These are phyloP conservation scores for Phlyctochytrium bullatum DNA, from an alignment of 192 early-diverging fungal species.

Conservation along the genomic window DNA sequence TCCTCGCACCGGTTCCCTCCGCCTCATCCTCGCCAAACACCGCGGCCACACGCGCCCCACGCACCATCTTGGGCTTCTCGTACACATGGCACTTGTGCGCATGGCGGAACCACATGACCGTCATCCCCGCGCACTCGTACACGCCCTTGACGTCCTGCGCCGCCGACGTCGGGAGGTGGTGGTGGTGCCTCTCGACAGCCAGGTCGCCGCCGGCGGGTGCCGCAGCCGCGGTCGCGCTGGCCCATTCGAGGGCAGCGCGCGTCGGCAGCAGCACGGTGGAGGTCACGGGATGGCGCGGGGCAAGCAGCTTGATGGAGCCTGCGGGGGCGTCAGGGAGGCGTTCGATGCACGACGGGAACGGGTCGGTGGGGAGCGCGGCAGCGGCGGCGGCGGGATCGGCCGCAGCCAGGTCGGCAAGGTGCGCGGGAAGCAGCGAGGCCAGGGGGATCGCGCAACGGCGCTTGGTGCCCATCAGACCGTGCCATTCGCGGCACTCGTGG, in stretches of 20 bases:
- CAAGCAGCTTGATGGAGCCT: background rate
- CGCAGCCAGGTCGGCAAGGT: too few relatives aligned
- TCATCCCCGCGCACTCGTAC: conserved; percentile 54
- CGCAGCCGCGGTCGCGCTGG: too few relatives aligned
- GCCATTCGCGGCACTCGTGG: conserved; percentile 81
- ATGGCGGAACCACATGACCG: conserved; percentile 81
- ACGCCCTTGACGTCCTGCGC: background rate
- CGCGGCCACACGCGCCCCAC: background rate
- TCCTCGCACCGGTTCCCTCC: background rate
- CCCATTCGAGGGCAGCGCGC: background rate
- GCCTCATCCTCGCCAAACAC: background rate
- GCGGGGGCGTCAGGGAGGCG: background rate
- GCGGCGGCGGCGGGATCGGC: background rate
- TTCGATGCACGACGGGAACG: background rate
- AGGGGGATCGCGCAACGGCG: conserved; percentile 22
- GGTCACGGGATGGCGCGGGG: background rate
- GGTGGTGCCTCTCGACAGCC: background rate
- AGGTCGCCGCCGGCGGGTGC: background rate
- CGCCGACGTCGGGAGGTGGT: background rate
- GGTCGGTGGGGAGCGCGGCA: background rate
- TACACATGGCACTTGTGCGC: conserved; percentile 63
- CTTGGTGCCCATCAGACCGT: conserved; percentile 73
- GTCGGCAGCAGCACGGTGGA: background rate
- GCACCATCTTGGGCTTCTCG: background rate
- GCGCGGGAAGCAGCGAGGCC: conserved; percentile 11